These are phyloP conservation scores for Boletus rubescentipes DNA, from an alignment of 768 basidiomycete species.

Conservation along the genomic window DNA sequence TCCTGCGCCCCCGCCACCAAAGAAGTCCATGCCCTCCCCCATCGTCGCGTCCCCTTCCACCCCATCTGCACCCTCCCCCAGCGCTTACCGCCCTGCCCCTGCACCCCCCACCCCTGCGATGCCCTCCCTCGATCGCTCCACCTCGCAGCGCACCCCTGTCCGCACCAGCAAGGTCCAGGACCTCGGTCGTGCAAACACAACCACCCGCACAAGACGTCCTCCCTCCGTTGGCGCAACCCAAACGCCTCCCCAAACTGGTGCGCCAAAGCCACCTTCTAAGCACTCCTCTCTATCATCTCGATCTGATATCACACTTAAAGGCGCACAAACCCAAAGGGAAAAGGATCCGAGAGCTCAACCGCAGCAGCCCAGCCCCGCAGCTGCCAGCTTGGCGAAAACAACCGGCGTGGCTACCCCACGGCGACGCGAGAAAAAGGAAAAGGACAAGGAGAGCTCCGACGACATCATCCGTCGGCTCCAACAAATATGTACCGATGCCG, in stretches of 20 bases:
- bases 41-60: too few species aligned
- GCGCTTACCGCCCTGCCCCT: conserved; percentile 68
- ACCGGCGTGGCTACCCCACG: conserved; percentile 78
- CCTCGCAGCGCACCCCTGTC: conserved; percentile 75
- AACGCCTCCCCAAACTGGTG: conserved; percentile 30
- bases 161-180: conserved; percentile 45
- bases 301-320: conserved; percentile 55
- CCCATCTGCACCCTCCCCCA: conserved; percentile 41
- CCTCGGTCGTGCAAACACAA: conserved; percentile 67
- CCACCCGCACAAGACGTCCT: conserved; percentile 60
- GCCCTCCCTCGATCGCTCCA: conserved; percentile 80
- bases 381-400: conserved; percentile 63
- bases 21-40: too few species aligned
- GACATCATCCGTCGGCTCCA: conserved; percentile 91
- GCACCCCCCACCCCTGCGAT: conserved; percentile 64
- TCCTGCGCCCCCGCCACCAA: too few species aligned
- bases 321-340: conserved; percentile 34
- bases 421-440: conserved; percentile 81
- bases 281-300: conserved; percentile 59
- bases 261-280: conserved; percentile 40
- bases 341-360: conserved; percentile 40
- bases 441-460: conserved; percentile 74
- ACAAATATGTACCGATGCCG: conserved; percentile 95
- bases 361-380: conserved; percentile 60
- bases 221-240: conserved; percentile 37